These are phyloP conservation scores for Hygrophoropsis aurantiaca DNA, from an alignment of 768 basidiomycete species.

Conservation along the genomic window DNA sequence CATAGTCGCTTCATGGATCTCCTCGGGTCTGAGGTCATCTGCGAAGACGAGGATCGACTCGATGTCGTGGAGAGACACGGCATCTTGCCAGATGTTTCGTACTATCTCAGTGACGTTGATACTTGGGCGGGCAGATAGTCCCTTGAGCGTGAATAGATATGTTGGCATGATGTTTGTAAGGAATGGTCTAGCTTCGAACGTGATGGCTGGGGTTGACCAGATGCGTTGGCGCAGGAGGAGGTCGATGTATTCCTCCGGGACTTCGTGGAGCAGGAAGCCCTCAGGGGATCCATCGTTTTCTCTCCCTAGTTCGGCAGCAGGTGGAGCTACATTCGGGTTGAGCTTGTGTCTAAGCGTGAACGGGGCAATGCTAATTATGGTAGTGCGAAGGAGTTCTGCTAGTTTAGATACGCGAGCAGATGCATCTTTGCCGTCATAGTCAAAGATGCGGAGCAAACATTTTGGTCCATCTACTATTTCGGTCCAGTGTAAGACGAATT, in stretches of 20 bases:
- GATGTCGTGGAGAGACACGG: background rate
- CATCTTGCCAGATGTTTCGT: background rate
- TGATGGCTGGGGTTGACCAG: background rate
- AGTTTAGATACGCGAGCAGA: background rate
- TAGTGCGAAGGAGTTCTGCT: background rate
- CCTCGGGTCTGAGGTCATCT: background rate
- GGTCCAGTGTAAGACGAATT: background rate
- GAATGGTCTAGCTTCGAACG: background rate
- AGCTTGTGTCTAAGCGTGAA: background rate
- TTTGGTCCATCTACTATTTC: background rate
- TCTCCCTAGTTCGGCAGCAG: too few species aligned
- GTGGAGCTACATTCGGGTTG: background rate
- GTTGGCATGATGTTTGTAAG: background rate
- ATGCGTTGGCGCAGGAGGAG: background rate
- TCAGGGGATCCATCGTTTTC: background rate
- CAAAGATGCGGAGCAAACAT: background rate
- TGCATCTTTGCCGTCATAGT: background rate
- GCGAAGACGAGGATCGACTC: background rate
- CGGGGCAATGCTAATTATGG: background rate
- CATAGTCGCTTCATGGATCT: background rate
- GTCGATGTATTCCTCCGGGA: background rate
- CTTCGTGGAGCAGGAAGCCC: accelerated
- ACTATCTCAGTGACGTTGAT: background rate
- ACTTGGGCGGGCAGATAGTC: background rate
- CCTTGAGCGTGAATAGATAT: background rate